Evolutionary conservation across 2,329 filamentous ascomycete species (phyloP), one percentile per base, ranked within the genome.

Genomic region (Ophiostoma australiae): DNA sequence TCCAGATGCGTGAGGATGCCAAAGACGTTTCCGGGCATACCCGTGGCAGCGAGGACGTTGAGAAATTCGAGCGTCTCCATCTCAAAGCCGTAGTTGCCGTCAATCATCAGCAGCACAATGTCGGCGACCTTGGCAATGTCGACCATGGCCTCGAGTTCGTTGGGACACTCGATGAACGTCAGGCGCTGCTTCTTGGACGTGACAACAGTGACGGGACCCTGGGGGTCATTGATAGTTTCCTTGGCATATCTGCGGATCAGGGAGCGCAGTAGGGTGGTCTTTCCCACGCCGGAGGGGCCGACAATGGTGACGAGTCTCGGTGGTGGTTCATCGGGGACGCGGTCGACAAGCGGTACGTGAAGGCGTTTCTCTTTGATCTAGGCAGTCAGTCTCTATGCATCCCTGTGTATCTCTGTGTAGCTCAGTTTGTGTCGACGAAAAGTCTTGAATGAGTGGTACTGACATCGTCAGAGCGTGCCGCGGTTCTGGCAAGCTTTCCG

Each of bases 31-130:
- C 95, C 94, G 0, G 96, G 95, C 94, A 99, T 98, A 80, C 95
- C 95, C 39, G 92, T 97, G 2, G 93, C 89, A n/a, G 92, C 91
- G 69, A 99, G 84, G 23, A 97, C 90, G 76, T 97, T 98, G 77
- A 99, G 83, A 73, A 99, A 99, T 81, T 99, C 95, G 95, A 99
- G 99, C 0, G 95, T 99, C 85, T 99, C 95, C 95, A 99, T 99
- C 82, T 99, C 95, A 78, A 99, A 99, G 17, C 95, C 96, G 77
- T 91, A 99, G 81, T 98, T 98, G 71, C 95, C 96, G 78, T 99
- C 95, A 76, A 99, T 99, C 92, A 99, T 95, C 71, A 99, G 86
- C 68, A 99, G 85, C 6, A 98, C 92, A 76, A 99, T 97, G 79
- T 99, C 95, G 23, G 96, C 95, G 63, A 99, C 92, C 81, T 99